Percentiles rank a stretch among this genome's conserved stretches.
phyloP scores from a whole-genome alignment of 1,284 basidiomycete species.

The Cutaneotrichosporon sp. region DNA sequence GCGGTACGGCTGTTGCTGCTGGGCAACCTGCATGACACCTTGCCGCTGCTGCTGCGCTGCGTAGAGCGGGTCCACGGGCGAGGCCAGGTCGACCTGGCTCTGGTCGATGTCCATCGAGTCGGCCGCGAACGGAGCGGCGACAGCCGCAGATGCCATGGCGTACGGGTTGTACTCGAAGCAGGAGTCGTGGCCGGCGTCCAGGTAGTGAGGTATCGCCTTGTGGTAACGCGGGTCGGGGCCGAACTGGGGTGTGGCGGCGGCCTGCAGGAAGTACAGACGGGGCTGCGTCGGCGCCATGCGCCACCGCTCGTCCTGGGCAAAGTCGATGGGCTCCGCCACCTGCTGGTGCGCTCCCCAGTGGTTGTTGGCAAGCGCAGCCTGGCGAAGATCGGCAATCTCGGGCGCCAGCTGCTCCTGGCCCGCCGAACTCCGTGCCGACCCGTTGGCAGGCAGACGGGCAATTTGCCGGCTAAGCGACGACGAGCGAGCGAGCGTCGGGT shows the following conservation, averaged over 20 bases:
- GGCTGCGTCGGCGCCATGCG: constrained; percentile 22
- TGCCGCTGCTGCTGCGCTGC: constrained; percentile 6
- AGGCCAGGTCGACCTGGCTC: constrained; percentile 18
- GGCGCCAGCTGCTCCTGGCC: constrained; percentile 19
- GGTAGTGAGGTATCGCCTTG: constrained; percentile 47
- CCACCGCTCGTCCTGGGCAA: constrained; percentile 21
- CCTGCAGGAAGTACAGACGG: constrained; percentile 47
- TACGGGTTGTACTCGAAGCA: constrained; percentile 14
- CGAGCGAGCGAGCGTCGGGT: constrained; percentile 27
- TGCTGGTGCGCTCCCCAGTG: constrained; percentile 17
- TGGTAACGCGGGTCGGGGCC: constrained; percentile 45
- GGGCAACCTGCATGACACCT: background rate
- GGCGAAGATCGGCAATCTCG: constrained; percentile 25
- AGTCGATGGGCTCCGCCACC: constrained; percentile 13
- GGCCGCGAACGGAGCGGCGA: background rate
- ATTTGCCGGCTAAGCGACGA: constrained; percentile 44
- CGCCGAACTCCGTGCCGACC: constrained; percentile 11
- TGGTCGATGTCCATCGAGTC: constrained; percentile 19
- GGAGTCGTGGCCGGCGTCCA: constrained; percentile 19
- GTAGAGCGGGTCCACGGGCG: constrained; percentile 13
- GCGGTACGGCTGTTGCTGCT: constrained; percentile 1
- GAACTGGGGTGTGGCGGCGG: constrained; percentile 45
- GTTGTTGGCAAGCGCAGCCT: constrained; percentile 26
- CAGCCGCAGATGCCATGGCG: background rate
- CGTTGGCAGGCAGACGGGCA: constrained; percentile 29